phyloP scores from a whole-genome alignment of 2,329 filamentous ascomycete species.

The Biscogniauxia marginata region DNA sequence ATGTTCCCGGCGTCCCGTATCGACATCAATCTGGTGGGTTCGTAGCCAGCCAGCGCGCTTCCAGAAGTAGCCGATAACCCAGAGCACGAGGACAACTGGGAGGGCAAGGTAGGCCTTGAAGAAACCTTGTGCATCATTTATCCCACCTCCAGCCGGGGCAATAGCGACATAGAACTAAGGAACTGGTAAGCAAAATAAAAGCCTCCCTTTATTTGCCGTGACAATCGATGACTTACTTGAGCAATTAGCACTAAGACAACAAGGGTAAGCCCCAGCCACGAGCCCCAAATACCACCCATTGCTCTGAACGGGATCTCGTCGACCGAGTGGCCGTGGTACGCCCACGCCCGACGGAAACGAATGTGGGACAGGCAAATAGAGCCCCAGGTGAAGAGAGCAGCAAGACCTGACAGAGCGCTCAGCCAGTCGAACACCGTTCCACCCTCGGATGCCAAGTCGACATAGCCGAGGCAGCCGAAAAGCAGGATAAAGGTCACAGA shows the following conservation, averaged over 20 bases:
- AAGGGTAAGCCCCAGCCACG: constrained; percentile 60
- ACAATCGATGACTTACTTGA: constrained; percentile 37
- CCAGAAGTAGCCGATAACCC: constrained; percentile 58
- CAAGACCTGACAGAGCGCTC: constrained; percentile 61
- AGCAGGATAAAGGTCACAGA: constrained; percentile 47
- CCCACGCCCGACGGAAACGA: constrained; percentile 66
- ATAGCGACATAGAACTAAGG: constrained; percentile 47
- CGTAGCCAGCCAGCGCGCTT: constrained; percentile 60
- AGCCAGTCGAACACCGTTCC: constrained; percentile 63
- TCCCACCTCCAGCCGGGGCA: constrained; percentile 25
- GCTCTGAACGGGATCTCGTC: constrained; percentile 68
- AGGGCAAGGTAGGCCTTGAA: constrained; percentile 55
- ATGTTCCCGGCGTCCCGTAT: constrained; percentile 60
- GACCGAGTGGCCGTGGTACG: constrained; percentile 56
- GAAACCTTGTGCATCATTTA: constrained; percentile 44
- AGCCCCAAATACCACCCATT: constrained; percentile 60
- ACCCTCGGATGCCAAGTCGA: constrained; percentile 45
- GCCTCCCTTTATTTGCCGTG: background rate
- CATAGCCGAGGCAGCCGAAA: constrained; percentile 51
- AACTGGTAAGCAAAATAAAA: constrained; percentile 8
- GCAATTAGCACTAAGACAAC: constrained; percentile 56
- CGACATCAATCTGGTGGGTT: constrained; percentile 63
- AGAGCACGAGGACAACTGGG: constrained; percentile 55
- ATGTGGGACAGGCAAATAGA: constrained; percentile 69
- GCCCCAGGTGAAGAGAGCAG: constrained; percentile 67